Evolutionary conservation across 2,329 filamentous ascomycete genomes (phyloP).

Genomic region (Arthrinium phaeospermum): DNA sequence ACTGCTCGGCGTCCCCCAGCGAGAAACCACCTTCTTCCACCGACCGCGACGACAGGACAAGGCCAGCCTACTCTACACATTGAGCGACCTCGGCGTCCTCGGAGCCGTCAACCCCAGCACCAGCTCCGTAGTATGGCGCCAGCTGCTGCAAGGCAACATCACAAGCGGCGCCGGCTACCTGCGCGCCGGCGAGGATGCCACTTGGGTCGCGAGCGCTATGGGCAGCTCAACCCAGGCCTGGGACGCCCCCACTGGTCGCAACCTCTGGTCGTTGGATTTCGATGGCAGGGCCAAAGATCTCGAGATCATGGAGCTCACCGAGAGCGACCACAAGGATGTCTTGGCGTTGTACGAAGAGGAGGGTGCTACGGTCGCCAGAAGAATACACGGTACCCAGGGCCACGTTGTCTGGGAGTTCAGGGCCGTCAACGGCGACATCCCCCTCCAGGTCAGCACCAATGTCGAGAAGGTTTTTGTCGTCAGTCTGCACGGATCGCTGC

Average conservation of each 20-base stretch:
- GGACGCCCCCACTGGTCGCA: conserved; percentile 81
- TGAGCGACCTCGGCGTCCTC: conserved; percentile 83
- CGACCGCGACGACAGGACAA: conserved; percentile 80
- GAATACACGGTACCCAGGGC: conserved; percentile 76
- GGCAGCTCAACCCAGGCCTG: conserved; percentile 77
- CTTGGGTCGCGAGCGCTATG: conserved; percentile 75
- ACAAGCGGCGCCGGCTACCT: conserved; percentile 59
- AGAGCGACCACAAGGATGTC: conserved; percentile 68
- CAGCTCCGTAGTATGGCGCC: conserved; percentile 86
- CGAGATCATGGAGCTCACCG: conserved; percentile 77
- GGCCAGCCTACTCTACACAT: conserved; percentile 87
- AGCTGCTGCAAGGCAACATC: conserved; percentile 64
- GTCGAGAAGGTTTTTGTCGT: conserved; percentile 76
- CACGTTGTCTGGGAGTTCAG: conserved; percentile 79
- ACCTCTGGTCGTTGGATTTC: conserved; percentile 74
- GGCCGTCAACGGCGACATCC: conserved; percentile 70
- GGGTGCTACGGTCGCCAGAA: conserved; percentile 64
- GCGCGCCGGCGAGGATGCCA: conserved; percentile 78
- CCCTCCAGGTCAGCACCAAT: conserved; percentile 78
- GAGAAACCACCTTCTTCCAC: conserved; percentile 93
- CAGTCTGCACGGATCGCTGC: conserved; percentile 71
- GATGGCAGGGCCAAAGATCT: conserved; percentile 68
- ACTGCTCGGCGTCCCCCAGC: conserved; percentile 81
- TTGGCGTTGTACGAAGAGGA: conserved; percentile 70
- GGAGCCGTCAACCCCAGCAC: conserved; percentile 90